These are phyloP conservation scores for Musa acuminata DNA, from an alignment of 176 grass and related monocot species.

Conservation along the genomic window DNA sequence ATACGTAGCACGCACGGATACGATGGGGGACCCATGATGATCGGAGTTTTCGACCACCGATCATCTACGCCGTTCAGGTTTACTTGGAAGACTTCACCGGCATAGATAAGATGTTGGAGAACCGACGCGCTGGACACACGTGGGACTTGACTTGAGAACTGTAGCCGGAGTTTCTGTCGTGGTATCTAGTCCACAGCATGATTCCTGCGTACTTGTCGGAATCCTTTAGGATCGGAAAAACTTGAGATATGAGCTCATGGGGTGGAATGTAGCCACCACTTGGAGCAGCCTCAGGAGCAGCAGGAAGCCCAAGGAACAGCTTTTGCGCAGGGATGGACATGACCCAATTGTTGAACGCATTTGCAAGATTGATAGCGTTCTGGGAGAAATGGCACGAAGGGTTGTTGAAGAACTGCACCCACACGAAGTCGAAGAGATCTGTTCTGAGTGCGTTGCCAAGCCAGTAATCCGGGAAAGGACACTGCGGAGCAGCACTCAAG, in stretches of 20 bases:
- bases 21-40: background rate
- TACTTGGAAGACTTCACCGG: no score
- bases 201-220: conserved; percentile 40
- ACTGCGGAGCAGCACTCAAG: conserved; percentile 46
- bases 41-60: no score
- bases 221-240: conserved; percentile 28
- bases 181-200: conserved; percentile 55
- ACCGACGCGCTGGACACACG: background rate
- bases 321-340: conserved; percentile 14
- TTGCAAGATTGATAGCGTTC: conserved; percentile 23
- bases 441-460: conserved; percentile 33
- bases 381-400: conserved; percentile 45
- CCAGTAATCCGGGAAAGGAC: conserved; percentile 38
- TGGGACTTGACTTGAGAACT: conserved; percentile 27
- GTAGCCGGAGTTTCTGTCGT: conserved; percentile 34
- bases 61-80: no score
- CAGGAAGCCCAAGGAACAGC: conserved; percentile 57
- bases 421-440: conserved; percentile 71
- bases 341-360: conserved; percentile 44
- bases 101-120: background rate
- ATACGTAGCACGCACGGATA: no score
- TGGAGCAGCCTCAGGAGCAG: conserved; percentile 15
- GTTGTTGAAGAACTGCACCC: conserved; percentile 95
- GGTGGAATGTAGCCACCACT: conserved; percentile 35
- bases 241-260: conserved; percentile 15